Percentiles rank a stretch among this genome's conserved stretches.
phyloP scores from a whole-genome alignment of 2,329 filamentous ascomycete species.

The Pseudocercospora ulei region DNA sequence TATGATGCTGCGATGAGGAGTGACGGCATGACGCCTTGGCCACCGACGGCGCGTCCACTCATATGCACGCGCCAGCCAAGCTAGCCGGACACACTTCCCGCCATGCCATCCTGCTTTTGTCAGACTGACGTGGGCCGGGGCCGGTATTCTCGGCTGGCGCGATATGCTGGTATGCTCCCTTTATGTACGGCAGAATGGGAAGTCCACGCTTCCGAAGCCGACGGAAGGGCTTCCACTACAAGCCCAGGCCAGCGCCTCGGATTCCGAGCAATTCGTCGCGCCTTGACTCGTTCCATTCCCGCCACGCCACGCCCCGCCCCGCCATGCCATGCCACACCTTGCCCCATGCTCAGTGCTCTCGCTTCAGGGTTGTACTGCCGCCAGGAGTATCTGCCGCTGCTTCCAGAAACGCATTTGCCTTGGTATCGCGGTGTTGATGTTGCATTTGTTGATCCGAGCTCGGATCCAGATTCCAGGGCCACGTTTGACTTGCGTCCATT shows the following conservation, averaged over 20 bases:
- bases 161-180: too few relatives aligned
- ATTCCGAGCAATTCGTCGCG: too few relatives aligned
- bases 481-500: constrained; percentile 39
- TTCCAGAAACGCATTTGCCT: constrained; percentile 9
- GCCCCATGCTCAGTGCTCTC: constrained; percentile 2
- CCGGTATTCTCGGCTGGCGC: background rate
- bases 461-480: constrained; percentile 37
- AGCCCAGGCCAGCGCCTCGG: too few relatives aligned
- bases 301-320: background rate
- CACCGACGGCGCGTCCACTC: background rate
- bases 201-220: too few relatives aligned
- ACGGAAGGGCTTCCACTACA: too few relatives aligned
- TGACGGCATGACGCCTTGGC: background rate
- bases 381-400: constrained; percentile 9
- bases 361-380: constrained; percentile 13
- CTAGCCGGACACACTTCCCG: background rate
- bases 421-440: constrained; percentile 10
- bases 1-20: constrained; percentile 7
- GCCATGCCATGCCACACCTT: background rate
- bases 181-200: background rate
- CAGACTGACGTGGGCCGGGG: background rate
- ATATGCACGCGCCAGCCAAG: background rate
- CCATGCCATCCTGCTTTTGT: constrained; percentile 1
- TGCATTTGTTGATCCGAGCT: constrained; percentile 27
- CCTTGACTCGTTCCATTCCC: too few relatives aligned